These are phyloP conservation scores for Kockovaella imperatae DNA, from an alignment of 768 basidiomycete species.

Conservation along the genomic window DNA sequence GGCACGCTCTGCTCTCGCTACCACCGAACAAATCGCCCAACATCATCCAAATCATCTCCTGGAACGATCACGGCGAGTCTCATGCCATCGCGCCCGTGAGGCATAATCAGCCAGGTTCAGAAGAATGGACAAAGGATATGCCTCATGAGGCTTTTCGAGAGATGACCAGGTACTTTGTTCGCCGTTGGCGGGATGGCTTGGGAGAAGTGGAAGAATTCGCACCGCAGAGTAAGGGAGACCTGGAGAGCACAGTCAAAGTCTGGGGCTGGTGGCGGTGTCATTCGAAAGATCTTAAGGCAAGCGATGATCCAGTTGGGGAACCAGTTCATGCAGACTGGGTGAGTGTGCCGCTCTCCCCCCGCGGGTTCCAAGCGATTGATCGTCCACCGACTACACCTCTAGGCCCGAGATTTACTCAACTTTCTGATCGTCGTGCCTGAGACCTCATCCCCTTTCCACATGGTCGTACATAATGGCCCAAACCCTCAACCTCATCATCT, in stretches of 20 bases:
- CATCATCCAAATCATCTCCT: slow-evolving; percentile 43
- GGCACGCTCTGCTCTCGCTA: slow-evolving; percentile 28
- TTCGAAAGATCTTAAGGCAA: slow-evolving; percentile 13
- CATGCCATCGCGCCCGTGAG: slow-evolving; percentile 40
- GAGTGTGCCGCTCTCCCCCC: slow-evolving; percentile 5
- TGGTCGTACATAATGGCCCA: slow-evolving; percentile 8
- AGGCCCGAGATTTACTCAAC: slow-evolving; percentile 43
- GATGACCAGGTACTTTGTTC: slow-evolving; percentile 33
- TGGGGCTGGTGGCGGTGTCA: slow-evolving; percentile 38
- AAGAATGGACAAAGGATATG: slow-evolving; percentile 41
- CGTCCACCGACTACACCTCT: no score
- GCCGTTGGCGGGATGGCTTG: slow-evolving; percentile 15
- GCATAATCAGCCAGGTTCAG: slow-evolving; percentile 42
- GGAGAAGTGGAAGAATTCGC: neutral
- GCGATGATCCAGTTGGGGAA: slow-evolving; percentile 24
- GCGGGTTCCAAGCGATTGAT: neutral
- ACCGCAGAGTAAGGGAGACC: no score
- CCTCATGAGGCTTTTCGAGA: slow-evolving; percentile 34
- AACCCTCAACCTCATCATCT: slow-evolving; percentile 6
- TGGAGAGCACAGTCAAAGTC: neutral
- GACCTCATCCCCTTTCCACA: neutral
- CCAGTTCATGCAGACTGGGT: slow-evolving; percentile 40
- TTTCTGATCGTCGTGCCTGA: slow-evolving; percentile 26
- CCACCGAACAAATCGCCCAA: slow-evolving; percentile 17
- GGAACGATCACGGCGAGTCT: slow-evolving; percentile 46